Evolutionary conservation across 1,139 yeast genomes (phyloP).

Genomic region (Candida buenavistaensis): DNA sequence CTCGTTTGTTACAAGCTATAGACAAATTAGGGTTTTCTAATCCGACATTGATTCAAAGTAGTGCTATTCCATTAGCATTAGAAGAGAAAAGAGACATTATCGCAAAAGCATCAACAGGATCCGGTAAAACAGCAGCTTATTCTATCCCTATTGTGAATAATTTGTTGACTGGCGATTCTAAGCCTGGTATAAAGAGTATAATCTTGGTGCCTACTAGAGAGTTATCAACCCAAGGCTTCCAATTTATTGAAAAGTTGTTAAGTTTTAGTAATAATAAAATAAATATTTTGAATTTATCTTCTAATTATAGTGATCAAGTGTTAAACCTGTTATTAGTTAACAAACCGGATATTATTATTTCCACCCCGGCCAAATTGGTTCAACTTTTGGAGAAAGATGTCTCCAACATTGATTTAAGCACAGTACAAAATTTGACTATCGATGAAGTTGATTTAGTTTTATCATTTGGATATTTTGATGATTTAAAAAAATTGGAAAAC

Average conservation of each 20-base stretch:
- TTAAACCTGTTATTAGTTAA: slow-evolving; percentile 67
- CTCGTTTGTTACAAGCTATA: slow-evolving; percentile 81
- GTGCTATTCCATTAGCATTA: slow-evolving; percentile 88
- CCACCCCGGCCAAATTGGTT: slow-evolving; percentile 84
- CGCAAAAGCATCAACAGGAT: slow-evolving; percentile 87
- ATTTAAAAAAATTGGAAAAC: slow-evolving; percentile 63
- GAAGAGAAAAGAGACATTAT: slow-evolving; percentile 85
- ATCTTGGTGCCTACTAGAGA: slow-evolving; percentile 86
- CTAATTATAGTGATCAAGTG: slow-evolving; percentile 71
- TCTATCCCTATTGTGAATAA: slow-evolving; percentile 74
- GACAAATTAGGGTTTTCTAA: slow-evolving; percentile 76
- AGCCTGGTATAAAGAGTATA: slow-evolving; percentile 45
- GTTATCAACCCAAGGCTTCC: slow-evolving; percentile 77
- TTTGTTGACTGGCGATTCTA: slow-evolving; percentile 41
- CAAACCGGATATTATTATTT: slow-evolving; percentile 76
- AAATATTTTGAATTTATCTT: slow-evolving; percentile 71
- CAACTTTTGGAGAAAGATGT: slow-evolving; percentile 52
- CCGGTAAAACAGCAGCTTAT: slow-evolving; percentile 89
- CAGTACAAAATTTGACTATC: slow-evolving; percentile 71
- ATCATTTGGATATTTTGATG: slow-evolving; percentile 90
- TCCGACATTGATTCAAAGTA: slow-evolving; percentile 89
- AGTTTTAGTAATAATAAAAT: slow-evolving; percentile 70
- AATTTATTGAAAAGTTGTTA: slow-evolving; percentile 67
- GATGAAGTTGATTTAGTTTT: slow-evolving; percentile 95
- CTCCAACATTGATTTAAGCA: slow-evolving; percentile 47